Evolutionary conservation across 495 filamentous ascomycete genomes (phyloP), one percentile per base, ranked within the genome.

Genomic region (Neurospora sp.): DNA sequence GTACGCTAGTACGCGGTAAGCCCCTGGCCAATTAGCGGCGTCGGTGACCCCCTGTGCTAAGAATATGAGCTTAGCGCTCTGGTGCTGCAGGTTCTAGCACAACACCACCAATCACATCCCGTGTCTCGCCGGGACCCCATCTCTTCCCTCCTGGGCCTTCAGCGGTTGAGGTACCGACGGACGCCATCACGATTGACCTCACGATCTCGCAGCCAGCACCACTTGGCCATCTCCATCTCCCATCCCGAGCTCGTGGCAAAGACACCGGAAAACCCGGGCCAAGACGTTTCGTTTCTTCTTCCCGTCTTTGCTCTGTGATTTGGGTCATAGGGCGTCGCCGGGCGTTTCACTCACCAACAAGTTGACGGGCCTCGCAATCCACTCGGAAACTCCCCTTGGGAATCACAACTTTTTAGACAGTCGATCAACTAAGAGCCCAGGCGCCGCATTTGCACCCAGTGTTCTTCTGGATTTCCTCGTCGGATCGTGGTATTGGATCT

Each of bases 41-140:
- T 62, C 54, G 54, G 23, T 31, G 54, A 35, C 54, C 59, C 41
- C 70, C 41, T 75, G 70, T 78, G 69, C 80, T 81, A 81, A 80
- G 75, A 77, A 81, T 81, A 80, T 75, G 75, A 78, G 73, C 70
- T 81, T 78, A 80, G 79, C 80, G 80, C 80, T 76, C 74, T 80
- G 72, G 69, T 78, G 76, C 75, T 75, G 77, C 78, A 77, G 76
- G 72, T 71, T 78, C 76, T 48, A 72, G 74, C 70, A 69, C 23
- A 62, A 5, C 72, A 70, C 69, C 35, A 42, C 80, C 80, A 81
- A 81, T 81, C 77, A 79, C 38, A 70, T 59, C 20, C 70, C 41
- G 42, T 70, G 71, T 18, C 71, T 23, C n/a, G 38, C 41, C 54
- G 54, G 54, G 27, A 62, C 54, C 54, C 23, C 31, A 39, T 35